Percentiles rank a stretch among this genome's conserved stretches.
Evolutionary conservation across 1,139 yeast species (phyloP).

Genomic region (Debaryomycetaceae sp.): DNA sequence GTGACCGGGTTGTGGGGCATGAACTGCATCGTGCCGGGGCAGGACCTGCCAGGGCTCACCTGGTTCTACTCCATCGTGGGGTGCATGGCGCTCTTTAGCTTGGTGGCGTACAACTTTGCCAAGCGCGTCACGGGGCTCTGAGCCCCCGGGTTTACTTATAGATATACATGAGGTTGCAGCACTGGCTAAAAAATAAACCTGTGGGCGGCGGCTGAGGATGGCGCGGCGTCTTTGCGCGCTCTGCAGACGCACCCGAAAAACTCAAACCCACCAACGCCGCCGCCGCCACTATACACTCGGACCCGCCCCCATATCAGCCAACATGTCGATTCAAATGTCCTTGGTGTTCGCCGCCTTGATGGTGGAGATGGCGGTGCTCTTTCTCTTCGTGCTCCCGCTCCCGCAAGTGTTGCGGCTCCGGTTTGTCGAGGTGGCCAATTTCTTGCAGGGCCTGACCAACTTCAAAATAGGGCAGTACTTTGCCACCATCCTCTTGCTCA

Average conservation of each 20-base stretch:
- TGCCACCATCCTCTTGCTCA: conserved; percentile 38
- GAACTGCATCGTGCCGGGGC: conserved; percentile 97
- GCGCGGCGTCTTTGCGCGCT: not conserved
- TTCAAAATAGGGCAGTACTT: conserved; percentile 48
- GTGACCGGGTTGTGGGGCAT: conserved; percentile 98
- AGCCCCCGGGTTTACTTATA: not conserved
- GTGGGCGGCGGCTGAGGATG: not conserved
- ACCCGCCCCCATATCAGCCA: conserved; percentile 9
- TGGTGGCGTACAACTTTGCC: conserved; percentile 40
- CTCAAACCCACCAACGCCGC: no score
- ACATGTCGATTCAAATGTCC: conserved; percentile 45
- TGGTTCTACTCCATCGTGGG: conserved; percentile 62
- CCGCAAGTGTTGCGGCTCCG: conserved; percentile 51
- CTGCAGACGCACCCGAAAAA: not conserved
- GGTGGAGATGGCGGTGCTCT: conserved; percentile 50
- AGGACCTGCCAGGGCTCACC: conserved; percentile 58
- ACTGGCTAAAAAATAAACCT: no score
- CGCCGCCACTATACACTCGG: no score
- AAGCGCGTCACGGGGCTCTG: conserved; percentile 40
- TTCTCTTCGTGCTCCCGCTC: conserved; percentile 56
- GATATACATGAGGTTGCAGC: no score
- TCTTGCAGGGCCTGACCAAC: conserved; percentile 37
- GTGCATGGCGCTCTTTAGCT: conserved; percentile 23
- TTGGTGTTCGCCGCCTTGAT: conserved; percentile 42
- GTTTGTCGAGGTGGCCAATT: conserved; percentile 36